Evolutionary conservation across 345 rosid genomes (phyloP), one percentile per base, ranked within the genome.

Genomic region (Gossypium arboreum): DNA sequence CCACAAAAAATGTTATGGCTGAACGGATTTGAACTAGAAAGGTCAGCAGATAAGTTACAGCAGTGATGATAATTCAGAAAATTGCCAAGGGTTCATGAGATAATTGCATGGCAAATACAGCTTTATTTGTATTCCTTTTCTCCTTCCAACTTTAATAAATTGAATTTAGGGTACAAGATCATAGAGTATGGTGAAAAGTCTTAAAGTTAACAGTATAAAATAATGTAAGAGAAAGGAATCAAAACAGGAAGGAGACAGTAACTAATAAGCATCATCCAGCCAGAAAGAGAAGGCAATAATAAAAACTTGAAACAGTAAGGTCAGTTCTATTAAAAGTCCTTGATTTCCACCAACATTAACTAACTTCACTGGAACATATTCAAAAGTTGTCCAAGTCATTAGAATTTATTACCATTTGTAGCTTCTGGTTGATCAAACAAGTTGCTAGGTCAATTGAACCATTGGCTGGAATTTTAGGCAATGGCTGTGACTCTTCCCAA

Each of bases 401-500:
- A 68, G 73, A 27, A 68, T 75, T 60, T 64, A 81, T 84, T 88
- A 95, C 99, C 94, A 95, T 83, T 74, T 93, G 99, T 80, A 95
- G 81, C 87, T 95, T 95, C 85, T 57, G 61, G 61, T 57, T 57
- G 76, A 93, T 86, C 83, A 95, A 86, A 87, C 97, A 94, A 61
- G 94, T 90, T 27, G 93, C 85, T 62, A 95, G 80, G 85, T 91
- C 98, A 85, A 95, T 87, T 44, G 88, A 81, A 79, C 93, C 89
- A 81, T 80, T 79, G 22, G 61, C 55, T 52, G 83, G 85, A 86
- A 91, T 83, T 85, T 86, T 90, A 51, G 99, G 97, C 84, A 95
- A 78, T 15, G 92, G 84, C 71, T 93, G 97, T 61, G 92, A 79
- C 85, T 95, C 99, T 83, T 95, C 99, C 99, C 98, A 95, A 75